Conservation (phyloP, 139 green algal species). For the Axilococcus clingmanii region DNA sequence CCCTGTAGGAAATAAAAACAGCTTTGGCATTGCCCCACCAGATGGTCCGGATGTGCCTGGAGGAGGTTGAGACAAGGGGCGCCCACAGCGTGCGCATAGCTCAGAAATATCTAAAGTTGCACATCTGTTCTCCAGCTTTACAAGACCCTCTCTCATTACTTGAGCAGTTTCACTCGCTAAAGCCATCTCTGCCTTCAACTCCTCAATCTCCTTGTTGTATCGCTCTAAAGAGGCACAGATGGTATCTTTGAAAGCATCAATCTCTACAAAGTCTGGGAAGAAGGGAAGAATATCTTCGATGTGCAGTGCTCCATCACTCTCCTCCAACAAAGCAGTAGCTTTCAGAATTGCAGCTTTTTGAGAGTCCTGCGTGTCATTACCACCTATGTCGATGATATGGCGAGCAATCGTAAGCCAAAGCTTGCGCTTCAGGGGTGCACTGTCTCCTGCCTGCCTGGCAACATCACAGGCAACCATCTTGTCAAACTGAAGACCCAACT, state of each 20-base stretch:
- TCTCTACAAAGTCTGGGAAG: slow-evolving; percentile 93
- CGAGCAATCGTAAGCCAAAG: slow-evolving; percentile 83
- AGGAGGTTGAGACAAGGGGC: slow-evolving; percentile 29
- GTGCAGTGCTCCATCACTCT: slow-evolving; percentile 66
- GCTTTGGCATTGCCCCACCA: slow-evolving; percentile 47
- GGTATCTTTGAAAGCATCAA: slow-evolving; percentile 89
- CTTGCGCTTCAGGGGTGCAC: slow-evolving; percentile 41
- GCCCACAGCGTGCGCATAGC: slow-evolving; percentile 48
- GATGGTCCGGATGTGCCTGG: slow-evolving; percentile 20
- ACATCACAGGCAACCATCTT: slow-evolving; percentile 66
- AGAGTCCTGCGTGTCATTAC: neutral
- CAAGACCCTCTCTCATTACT: neutral
- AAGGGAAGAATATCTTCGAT: slow-evolving; percentile 96
- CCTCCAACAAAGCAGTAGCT: slow-evolving; percentile 57
- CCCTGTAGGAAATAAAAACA: slow-evolving; percentile 72
- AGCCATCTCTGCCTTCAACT: slow-evolving; percentile 60
- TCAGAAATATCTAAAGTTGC: slow-evolving; percentile 41
- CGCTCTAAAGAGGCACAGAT: slow-evolving; percentile 75
- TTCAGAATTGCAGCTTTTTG: slow-evolving; percentile 20
- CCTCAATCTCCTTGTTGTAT: slow-evolving; percentile 70
- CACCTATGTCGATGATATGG: slow-evolving; percentile 65
- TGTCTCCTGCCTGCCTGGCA: slow-evolving; percentile 43
- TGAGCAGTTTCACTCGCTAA: slow-evolving; percentile 61
- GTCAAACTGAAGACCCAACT: slow-evolving; percentile 60
- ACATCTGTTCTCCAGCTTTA: neutral